phyloP scores from a whole-genome alignment of 2,329 filamentous ascomycete genomes.

The Aspergillus luchuensis region DNA sequence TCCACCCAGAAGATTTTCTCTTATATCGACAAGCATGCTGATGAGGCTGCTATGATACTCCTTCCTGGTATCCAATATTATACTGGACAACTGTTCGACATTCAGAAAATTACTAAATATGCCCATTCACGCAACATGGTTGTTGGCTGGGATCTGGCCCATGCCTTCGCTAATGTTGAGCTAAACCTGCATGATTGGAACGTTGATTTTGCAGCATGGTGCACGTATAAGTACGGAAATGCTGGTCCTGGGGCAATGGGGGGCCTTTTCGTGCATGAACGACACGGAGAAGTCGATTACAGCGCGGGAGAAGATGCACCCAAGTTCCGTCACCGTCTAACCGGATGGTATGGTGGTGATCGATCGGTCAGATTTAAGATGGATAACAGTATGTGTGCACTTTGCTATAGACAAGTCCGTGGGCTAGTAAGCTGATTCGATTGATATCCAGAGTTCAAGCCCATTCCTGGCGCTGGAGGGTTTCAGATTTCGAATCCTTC shows the following conservation, averaged over 20 bases:
- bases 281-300: constrained; percentile 57
- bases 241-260: constrained; percentile 78
- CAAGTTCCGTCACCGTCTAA: constrained; percentile 66
- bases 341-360: constrained; percentile 83
- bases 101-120: constrained; percentile 72
- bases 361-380: constrained; percentile 76
- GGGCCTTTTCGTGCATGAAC: constrained; percentile 76
- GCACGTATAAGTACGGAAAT: constrained; percentile 92
- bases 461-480: constrained; percentile 74
- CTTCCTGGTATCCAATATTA: constrained; percentile 90
- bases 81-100: constrained; percentile 83
- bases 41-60: constrained; percentile 71
- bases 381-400: constrained; percentile 59
- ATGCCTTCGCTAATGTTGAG: constrained; percentile 79
- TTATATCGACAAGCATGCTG: constrained; percentile 71
- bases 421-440: constrained; percentile 12
- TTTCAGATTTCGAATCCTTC: constrained; percentile 81
- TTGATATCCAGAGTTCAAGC: constrained; percentile 61
- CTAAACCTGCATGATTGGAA: constrained; percentile 80
- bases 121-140: constrained; percentile 69
- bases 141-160: constrained; percentile 84
- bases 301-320: constrained; percentile 45
- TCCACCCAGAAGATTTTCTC: constrained; percentile 70
- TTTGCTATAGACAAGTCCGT: background rate
- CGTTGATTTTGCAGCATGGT: constrained; percentile 89